Conservation (phyloP, 2,329 filamentous ascomycete species). For the Akanthomyces lecanii region DNA sequence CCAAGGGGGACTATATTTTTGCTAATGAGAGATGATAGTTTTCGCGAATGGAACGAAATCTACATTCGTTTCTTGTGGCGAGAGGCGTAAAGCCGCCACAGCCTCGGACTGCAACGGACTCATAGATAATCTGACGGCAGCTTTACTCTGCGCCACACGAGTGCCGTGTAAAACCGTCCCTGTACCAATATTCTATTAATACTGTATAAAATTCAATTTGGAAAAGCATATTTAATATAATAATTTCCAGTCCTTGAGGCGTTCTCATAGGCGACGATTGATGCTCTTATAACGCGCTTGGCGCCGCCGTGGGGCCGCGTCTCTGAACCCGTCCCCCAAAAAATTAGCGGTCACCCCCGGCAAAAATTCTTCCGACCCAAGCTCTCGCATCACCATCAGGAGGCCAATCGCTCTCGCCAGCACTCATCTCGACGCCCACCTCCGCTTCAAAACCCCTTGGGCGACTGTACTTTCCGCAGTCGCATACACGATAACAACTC, state of each 20-base stretch:
- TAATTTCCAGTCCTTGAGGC: neutral
- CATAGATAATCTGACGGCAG: too few species aligned
- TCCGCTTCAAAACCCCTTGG: neutral
- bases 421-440: constrained; percentile 13
- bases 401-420: constrained; percentile 19
- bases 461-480: neutral
- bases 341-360: constrained; percentile 34
- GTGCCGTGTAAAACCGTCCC: neutral
- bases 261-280: too few species aligned
- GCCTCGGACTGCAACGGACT: constrained; percentile 30
- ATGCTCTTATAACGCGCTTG: neutral
- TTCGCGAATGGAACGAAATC: constrained; percentile 42
- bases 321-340: constrained; percentile 4
- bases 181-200: neutral
- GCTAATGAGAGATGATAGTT: constrained; percentile 35
- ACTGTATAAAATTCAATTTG: neutral
- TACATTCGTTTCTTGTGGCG: constrained; percentile 38
- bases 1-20: constrained; percentile 18
- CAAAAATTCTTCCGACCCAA: constrained; percentile 36
- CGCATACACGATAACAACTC: neutral
- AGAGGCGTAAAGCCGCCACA: constrained; percentile 38
- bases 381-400: constrained; percentile 19
- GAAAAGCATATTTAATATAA: neutral
- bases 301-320: constrained; percentile 1
- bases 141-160: too few species aligned